phyloP scores from a whole-genome alignment of 2,329 filamentous ascomycete genomes.

The Penicillium olsonii region DNA sequence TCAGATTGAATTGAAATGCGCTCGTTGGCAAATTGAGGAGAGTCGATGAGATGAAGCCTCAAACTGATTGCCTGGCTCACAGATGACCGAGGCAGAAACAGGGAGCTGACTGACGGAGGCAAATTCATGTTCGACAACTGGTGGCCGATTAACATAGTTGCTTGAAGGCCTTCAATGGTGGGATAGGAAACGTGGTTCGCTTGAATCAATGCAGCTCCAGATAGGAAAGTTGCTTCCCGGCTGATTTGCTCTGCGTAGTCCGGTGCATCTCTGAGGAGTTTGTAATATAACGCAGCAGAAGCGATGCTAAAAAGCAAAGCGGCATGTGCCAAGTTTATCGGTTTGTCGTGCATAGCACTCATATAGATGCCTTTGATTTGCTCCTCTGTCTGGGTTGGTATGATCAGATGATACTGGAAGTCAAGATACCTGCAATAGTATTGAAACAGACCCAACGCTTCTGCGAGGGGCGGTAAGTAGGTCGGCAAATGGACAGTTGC shows the following conservation, averaged over 20 bases:
- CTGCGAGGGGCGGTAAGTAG: slow-evolving; percentile 31
- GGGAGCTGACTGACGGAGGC: slow-evolving; percentile 21
- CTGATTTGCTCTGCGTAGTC: slow-evolving; percentile 24
- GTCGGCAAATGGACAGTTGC: slow-evolving; percentile 19
- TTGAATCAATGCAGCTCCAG: slow-evolving; percentile 35
- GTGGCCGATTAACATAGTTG: slow-evolving; percentile 32
- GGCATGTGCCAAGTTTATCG: slow-evolving; percentile 28
- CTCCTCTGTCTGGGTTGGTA: slow-evolving; percentile 23
- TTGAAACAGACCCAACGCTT: slow-evolving; percentile 32
- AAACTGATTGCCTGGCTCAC: slow-evolving; percentile 37
- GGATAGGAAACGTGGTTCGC: slow-evolving; percentile 32
- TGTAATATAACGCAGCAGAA: slow-evolving; percentile 32
- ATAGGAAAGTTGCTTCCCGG: slow-evolving; percentile 30
- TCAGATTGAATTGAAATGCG: slow-evolving; percentile 19
- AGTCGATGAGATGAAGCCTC: slow-evolving; percentile 40
- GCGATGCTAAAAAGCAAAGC: slow-evolving; percentile 39
- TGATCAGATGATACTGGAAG: slow-evolving; percentile 40
- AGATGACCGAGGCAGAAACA: slow-evolving; percentile 28
- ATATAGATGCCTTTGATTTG: slow-evolving; percentile 35
- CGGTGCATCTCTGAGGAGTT: slow-evolving; percentile 22
- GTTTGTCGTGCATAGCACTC: slow-evolving; percentile 18
- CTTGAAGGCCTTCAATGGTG: slow-evolving; percentile 37
- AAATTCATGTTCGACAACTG: slow-evolving; percentile 30
- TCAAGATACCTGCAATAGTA: slow-evolving; percentile 38
- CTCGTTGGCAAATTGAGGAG: slow-evolving; percentile 17